Percentiles rank a stretch among this genome's conserved stretches.
Evolutionary conservation across 345 rosid genomes (phyloP).

Genomic region (Lepidium sativum): DNA sequence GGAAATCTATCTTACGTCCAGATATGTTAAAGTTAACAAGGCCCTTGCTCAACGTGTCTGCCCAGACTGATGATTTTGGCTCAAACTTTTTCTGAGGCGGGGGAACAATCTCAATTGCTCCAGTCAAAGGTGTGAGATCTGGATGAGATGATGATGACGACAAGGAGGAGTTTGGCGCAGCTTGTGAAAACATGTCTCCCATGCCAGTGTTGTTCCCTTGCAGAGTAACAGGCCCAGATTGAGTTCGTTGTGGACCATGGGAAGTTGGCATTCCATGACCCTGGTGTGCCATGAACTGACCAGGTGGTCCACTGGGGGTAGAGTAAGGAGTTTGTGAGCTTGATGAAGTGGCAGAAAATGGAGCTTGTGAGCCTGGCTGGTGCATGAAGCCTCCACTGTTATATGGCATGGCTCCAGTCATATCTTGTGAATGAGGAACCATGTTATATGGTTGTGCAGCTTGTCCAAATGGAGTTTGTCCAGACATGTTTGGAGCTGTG

Average conservation of each 20-base stretch:
- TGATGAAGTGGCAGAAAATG: slow-evolving; percentile 19
- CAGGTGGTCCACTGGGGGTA: slow-evolving; percentile 28
- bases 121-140: slow-evolving; percentile 45
- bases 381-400: slow-evolving; percentile 35
- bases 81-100: slow-evolving; percentile 83
- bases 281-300: slow-evolving; percentile 29
- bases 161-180: slow-evolving; percentile 31
- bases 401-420: slow-evolving; percentile 21
- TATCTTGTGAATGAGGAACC: slow-evolving; percentile 32
- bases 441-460: slow-evolving; percentile 28
- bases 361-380: slow-evolving; percentile 32
- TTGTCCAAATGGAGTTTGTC: slow-evolving; percentile 38
- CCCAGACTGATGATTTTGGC: slow-evolving; percentile 92
- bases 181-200: slow-evolving; percentile 46
- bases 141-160: slow-evolving; percentile 36
- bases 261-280: slow-evolving; percentile 25
- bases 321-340: slow-evolving; percentile 35
- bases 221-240: slow-evolving; percentile 23
- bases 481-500: slow-evolving; percentile 24
- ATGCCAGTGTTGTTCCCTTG: slow-evolving; percentile 36
- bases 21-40: slow-evolving; percentile 92
- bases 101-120: slow-evolving; percentile 58
- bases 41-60: slow-evolving; percentile 95
- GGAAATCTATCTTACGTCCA: slow-evolving; percentile 60
- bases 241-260: slow-evolving; percentile 25